phyloP scores from a whole-genome alignment of 805 yeast genomes.

The Clavispora vitiphila region DNA sequence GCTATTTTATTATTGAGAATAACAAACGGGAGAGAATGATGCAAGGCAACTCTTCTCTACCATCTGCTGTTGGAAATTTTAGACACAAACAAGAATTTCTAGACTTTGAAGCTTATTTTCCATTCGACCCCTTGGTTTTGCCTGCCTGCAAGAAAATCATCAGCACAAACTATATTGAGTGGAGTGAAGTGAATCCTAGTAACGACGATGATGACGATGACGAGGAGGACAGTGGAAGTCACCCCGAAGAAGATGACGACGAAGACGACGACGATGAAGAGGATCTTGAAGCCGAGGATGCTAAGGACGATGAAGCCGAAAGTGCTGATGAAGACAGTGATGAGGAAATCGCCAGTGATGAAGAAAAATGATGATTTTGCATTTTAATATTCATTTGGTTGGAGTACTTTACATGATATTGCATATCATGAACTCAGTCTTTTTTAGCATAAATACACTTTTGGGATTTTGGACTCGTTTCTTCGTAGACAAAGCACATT shows the following conservation, averaged over 20 bases:
- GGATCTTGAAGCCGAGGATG: constrained; percentile 12
- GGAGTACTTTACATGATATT: constrained; percentile 1
- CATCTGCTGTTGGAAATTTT: constrained; percentile 36
- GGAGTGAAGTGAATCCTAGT: constrained; percentile 51
- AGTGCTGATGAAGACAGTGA: constrained; percentile 12
- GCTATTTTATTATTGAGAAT: constrained; percentile 88
- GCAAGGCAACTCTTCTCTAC: constrained; percentile 33
- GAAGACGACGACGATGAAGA: constrained; percentile 14
- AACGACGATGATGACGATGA: constrained; percentile 62
- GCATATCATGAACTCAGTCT: constrained; percentile 1
- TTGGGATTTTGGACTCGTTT: constrained; percentile 7
- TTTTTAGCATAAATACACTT: constrained; percentile 2
- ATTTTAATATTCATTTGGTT: constrained; percentile 4
- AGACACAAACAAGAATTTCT: constrained; percentile 74
- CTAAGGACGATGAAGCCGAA: constrained; percentile 9
- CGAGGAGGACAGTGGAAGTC: constrained; percentile 26
- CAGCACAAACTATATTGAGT: constrained; percentile 57
- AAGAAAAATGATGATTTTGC: constrained; percentile 11
- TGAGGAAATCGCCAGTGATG: constrained; percentile 20
- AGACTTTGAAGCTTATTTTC: constrained; percentile 92
- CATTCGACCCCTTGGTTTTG: constrained; percentile 86
- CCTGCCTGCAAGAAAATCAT: constrained; percentile 55
- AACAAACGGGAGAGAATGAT: constrained; percentile 69
- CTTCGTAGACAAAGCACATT: constrained; percentile 4
- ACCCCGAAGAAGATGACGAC: constrained; percentile 23